Evolutionary conservation across 805 yeast genomes (phyloP), one percentile per base, ranked within the genome.

Genomic region (Starmera amethionina): DNA sequence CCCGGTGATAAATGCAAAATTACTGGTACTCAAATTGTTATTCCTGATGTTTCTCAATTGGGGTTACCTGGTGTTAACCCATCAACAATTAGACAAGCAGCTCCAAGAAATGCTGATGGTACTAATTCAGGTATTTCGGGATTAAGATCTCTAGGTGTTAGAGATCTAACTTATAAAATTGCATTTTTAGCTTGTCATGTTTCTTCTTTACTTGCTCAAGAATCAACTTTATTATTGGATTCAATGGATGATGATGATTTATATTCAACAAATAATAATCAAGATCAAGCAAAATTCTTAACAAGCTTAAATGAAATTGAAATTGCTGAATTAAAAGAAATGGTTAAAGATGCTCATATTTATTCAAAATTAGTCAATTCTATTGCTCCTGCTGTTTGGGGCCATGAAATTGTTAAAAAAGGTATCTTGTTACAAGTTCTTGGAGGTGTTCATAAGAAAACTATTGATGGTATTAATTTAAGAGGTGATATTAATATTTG

Each of bases 401-500:
- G 98, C 7, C 97, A 90, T 57, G 97, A 90, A 48, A 77, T 85
- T 5, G 82, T 90, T 44, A 90, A 93, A 59, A 93, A 90, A 63
- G 98, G 97, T 34, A 71, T 93, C 18, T 65, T 90, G 35, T 65
- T 90, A 40, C 97, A 90, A 64, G 66, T 90, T 55, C 68, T 90
- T 50, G 95, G 97, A 37, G 98, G 98, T 56, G 97, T 90, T 36
- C 98, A 90, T 63, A 90, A 90, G 60, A 70, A 75, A 42, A 90
- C 98, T 0, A 76, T 86, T 13, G 98, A 90, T 59, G 97, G 97
- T 25, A 90, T 90, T 50, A 82, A 88, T 51, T 70, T 90, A 46
- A 79, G 98, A 70, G 98, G 98, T 51, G 98, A 90, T 59, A 90
- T 90, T 55, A 90, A 90, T 58, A 82, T 90, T 35, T 90, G 98